These are phyloP conservation scores for Agroathelia rolfsii DNA, from an alignment of 1,284 basidiomycete genomes.

Conservation along the genomic window DNA sequence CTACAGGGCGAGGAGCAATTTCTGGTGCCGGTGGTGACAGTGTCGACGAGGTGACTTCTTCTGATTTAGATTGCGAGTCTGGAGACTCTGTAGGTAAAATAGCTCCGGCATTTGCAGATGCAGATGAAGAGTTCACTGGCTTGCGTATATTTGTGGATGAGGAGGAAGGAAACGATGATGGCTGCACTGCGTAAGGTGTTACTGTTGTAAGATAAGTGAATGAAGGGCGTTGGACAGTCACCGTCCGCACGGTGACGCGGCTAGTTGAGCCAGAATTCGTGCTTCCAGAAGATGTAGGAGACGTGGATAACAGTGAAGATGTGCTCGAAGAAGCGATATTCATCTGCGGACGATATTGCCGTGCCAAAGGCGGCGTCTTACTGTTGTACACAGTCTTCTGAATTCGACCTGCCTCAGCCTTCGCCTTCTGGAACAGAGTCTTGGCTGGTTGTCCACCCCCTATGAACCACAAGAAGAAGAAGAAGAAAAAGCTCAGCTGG, in stretches of 20 bases:
- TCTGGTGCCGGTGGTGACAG: constrained; percentile 12
- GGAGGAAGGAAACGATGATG: constrained; percentile 12
- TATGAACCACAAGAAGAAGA: too few species aligned
- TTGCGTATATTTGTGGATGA: too few species aligned
- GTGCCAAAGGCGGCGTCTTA: constrained; percentile 39
- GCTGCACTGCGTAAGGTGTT: constrained; percentile 12
- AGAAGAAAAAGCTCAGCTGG: too few species aligned
- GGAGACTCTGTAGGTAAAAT: too few species aligned
- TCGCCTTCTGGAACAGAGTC: constrained; percentile 67
- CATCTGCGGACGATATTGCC: too few species aligned
- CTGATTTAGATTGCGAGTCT: too few species aligned
- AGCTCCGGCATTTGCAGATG: too few species aligned
- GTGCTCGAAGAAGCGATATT: constrained; percentile 29
- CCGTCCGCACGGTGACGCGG: constrained; percentile 35
- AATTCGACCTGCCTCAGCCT: constrained; percentile 53
- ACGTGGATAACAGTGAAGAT: constrained; percentile 23
- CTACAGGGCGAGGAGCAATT: constrained; percentile 18
- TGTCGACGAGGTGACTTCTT: too few species aligned
- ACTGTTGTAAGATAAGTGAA: constrained; percentile 12
- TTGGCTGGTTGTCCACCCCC: too few species aligned
- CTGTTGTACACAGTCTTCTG: constrained; percentile 53
- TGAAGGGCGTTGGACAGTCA: constrained; percentile 23
- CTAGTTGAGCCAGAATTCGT: too few species aligned
- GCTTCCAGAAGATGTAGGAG: constrained; percentile 22
- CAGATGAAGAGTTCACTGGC: too few species aligned